phyloP scores from a whole-genome alignment of 1,284 basidiomycete species.

The Apiotrichum akiyoshidainum region DNA sequence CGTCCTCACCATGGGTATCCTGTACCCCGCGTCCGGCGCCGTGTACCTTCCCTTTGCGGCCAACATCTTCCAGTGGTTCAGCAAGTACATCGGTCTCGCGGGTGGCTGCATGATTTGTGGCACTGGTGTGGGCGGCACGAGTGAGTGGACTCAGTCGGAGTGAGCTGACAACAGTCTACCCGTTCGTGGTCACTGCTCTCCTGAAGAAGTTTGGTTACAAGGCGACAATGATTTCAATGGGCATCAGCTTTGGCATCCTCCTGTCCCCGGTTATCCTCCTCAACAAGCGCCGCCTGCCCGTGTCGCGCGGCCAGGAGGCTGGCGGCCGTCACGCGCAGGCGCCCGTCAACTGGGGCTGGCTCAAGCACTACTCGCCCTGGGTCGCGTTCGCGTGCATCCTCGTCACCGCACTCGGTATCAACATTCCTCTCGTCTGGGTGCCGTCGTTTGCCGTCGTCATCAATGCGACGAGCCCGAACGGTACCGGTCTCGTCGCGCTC shows the following conservation, averaged over 20 bases:
- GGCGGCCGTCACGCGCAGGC: not conserved
- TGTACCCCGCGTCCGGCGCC: slow-evolving; percentile 37
- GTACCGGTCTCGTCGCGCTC: slow-evolving; percentile 44
- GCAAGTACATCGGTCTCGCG: slow-evolving; percentile 41
- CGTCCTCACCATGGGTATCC: slow-evolving; percentile 40
- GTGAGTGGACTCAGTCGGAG: no score
- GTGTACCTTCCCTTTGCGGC: slow-evolving; percentile 47
- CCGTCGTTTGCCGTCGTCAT: slow-evolving; percentile 45
- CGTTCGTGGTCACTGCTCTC: slow-evolving; percentile 42
- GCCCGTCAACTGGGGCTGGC: slow-evolving; percentile 28
- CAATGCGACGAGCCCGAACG: slow-evolving; percentile 34
- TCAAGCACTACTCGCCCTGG: slow-evolving; percentile 28
- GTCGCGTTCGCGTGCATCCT: slow-evolving; percentile 39
- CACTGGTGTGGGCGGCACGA: slow-evolving; percentile 45
- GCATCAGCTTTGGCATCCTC: slow-evolving; percentile 34
- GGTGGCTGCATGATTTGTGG: slow-evolving; percentile 47
- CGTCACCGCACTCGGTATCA: slow-evolving; percentile 44
- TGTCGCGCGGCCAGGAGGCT: slow-evolving; percentile 4
- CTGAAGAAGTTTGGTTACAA: slow-evolving; percentile 46
- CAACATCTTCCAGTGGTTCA: slow-evolving; percentile 48
- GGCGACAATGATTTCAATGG: slow-evolving; percentile 43
- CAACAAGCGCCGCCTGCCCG: slow-evolving; percentile 42
- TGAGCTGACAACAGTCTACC: slow-evolving; percentile 32
- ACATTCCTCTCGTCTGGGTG: slow-evolving; percentile 46
- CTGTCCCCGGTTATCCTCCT: slow-evolving; percentile 36